phyloP scores from a whole-genome alignment of 345 rosid species.

The Nasturtium officinale region DNA sequence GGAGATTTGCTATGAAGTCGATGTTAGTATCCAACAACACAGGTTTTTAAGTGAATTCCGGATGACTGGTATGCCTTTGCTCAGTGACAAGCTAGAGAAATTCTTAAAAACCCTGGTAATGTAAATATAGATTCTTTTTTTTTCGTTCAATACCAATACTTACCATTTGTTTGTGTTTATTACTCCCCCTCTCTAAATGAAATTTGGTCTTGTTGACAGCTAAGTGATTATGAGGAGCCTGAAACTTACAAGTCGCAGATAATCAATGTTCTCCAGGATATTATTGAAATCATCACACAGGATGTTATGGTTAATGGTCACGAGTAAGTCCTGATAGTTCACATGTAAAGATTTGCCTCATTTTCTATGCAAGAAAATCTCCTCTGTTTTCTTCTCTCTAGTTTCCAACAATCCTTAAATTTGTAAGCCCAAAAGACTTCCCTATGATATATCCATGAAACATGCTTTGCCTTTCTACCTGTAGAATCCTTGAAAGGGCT shows the following conservation, averaged over 20 bases:
- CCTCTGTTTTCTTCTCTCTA: background rate
- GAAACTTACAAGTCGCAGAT: slow-evolving; percentile 67
- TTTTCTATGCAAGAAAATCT: slow-evolving; percentile 13
- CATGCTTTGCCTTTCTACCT: slow-evolving; percentile 35
- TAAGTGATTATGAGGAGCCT: slow-evolving; percentile 41
- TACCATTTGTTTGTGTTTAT: slow-evolving; percentile 3
- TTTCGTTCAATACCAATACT: background rate
- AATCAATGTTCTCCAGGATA: slow-evolving; percentile 87
- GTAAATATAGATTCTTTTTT: slow-evolving; percentile 3
- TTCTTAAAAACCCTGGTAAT: slow-evolving; percentile 75
- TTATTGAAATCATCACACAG: slow-evolving; percentile 77
- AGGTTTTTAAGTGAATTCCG: slow-evolving; percentile 63
- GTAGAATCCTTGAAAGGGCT: slow-evolving; percentile 63
- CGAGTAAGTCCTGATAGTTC: slow-evolving; percentile 60
- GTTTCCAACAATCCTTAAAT: slow-evolving; percentile 10
- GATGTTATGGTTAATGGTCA: slow-evolving; percentile 75
- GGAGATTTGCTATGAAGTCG: slow-evolving; percentile 62
- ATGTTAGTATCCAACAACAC: slow-evolving; percentile 48
- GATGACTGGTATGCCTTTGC: slow-evolving; percentile 75
- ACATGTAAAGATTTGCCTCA: slow-evolving; percentile 26
- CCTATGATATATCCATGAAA: slow-evolving; percentile 6
- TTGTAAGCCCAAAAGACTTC: background rate
- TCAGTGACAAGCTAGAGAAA: slow-evolving; percentile 73
- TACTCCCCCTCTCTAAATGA: slow-evolving; percentile 2
- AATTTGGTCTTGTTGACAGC: slow-evolving; percentile 52